These are phyloP conservation scores for Annona cherimola DNA, from an alignment of 164 flowering plant genomes.

Conservation along the genomic window DNA sequence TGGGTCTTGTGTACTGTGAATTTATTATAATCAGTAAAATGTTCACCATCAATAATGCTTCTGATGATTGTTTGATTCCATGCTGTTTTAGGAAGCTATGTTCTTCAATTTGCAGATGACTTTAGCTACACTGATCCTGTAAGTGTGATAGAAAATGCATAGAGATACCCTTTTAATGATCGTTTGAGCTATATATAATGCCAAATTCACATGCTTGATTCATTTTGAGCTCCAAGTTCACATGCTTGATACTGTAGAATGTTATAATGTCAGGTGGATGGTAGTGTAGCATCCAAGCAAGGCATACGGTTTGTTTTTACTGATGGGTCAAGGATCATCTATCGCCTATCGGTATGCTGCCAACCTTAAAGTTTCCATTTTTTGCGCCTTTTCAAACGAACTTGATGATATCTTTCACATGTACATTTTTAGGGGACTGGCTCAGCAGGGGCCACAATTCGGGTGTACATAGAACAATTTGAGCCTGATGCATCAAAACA, in stretches of 20 bases:
- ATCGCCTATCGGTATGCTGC: constrained; percentile 73
- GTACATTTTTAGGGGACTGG: constrained; percentile 76
- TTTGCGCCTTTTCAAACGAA: not conserved
- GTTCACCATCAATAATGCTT: constrained; percentile 1
- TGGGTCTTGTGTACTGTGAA: constrained; percentile 21
- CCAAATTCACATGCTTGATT: constrained; percentile 7
- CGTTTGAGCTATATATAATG: not conserved
- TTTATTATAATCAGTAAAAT: not conserved
- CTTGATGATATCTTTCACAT: not conserved
- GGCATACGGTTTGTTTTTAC: constrained; percentile 93
- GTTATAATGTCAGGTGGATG: constrained; percentile 72
- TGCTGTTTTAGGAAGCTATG: constrained; percentile 53
- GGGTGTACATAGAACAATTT: constrained; percentile 86
- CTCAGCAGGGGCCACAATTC: constrained; percentile 93
- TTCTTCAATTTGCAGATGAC: constrained; percentile 90
- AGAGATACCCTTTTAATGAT: not conserved
- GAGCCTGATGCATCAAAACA: constrained; percentile 85
- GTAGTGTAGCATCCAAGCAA: constrained; percentile 86
- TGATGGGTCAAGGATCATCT: constrained; percentile 95
- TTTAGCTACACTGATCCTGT: constrained; percentile 93
- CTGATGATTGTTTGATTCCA: constrained; percentile 10
- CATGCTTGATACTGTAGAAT: not conserved
- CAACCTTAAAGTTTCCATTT: not conserved
- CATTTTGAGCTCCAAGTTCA: no score
- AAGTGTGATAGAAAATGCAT: constrained; percentile 26